Evolutionary conservation across 2,329 filamentous ascomycete species (phyloP), one percentile per base, ranked within the genome.

Genomic region (Ascochyta rabiei): DNA sequence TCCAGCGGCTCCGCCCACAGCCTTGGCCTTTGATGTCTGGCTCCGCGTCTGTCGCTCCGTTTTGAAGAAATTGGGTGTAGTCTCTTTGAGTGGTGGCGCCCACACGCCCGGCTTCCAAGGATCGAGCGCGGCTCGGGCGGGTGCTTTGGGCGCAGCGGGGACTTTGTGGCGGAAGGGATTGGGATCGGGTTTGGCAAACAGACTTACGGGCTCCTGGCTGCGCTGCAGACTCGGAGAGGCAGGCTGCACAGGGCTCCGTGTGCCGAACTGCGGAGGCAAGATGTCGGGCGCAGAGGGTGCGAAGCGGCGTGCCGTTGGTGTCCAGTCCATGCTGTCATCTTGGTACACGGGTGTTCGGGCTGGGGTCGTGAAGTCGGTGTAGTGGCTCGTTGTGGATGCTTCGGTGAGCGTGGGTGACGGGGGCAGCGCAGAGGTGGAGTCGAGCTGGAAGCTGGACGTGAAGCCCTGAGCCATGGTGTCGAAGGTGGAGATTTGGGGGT

Each of bases 281-380:
- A 70, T 52, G 26, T 63, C 47, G 26, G 66, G 51, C 10, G 59
- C 48, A 9, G 60, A 26, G 2, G n/a, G 81, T 81, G 50, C 78
- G 76, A 72, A 73, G 34, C 60, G 60, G 10, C 57, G 53, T 15
- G 49, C 46, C 10, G 85, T 85, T 0, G 87, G 87, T 2, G 86
- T 84, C 86, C 89, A 91, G 66, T 92, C 89, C 89, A 93, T 92
- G 50, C 83, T 82, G 34, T 88, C 84, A 1, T 77, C 77, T 16
- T 60, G 57, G 18, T 59, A 59, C 19, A 55, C 39, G 23, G 42
- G 34, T 15, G 28, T 26, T 40, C 45, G 55, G 46, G 51, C 37
- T 7, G 67, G 66, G 1, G 69, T 71, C 10, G 63, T 67, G 51
- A 55, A 63, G 6, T 69, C 66, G 26, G 62, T 72, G 23, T 62